phyloP scores from a whole-genome alignment of 805 yeast species.

The Wickerhamomyces strasburgensis region DNA sequence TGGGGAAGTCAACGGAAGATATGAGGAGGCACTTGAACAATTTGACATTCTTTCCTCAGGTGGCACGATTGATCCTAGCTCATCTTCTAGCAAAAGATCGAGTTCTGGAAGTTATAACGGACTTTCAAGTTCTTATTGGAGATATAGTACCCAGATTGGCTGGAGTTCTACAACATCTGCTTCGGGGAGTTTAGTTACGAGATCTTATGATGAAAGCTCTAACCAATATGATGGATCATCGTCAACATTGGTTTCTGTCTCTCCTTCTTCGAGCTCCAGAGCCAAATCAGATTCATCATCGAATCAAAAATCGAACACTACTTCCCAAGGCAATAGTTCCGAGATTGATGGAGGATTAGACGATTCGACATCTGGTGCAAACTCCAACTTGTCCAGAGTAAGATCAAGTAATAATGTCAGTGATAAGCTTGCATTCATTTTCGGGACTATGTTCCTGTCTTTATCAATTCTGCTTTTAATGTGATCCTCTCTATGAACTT shows the following conservation, averaged over 20 bases:
- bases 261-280: too few relatives aligned
- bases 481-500: too few relatives aligned
- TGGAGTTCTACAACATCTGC: conserved; percentile 4
- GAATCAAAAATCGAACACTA: too few relatives aligned
- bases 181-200: conserved; percentile 5
- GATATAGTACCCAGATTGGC: conserved; percentile 9
- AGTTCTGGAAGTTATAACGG: too few relatives aligned
- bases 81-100: conserved; percentile 8
- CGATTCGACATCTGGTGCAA: not conserved
- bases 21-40: conserved; percentile 38
- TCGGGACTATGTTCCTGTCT: not conserved
- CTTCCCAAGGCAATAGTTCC: too few relatives aligned
- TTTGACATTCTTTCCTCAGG: conserved; percentile 35
- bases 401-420: too few relatives aligned
- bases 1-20: conserved; percentile 62
- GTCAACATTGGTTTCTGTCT: too few relatives aligned
- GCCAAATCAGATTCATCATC: too few relatives aligned
- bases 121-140: conserved; percentile 8
- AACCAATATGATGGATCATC: not conserved
- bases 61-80: conserved; percentile 19
- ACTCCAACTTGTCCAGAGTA: too few relatives aligned
- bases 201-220: conserved; percentile 1
- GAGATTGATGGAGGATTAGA: not conserved
- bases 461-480: not conserved
- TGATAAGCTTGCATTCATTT: not conserved